These are phyloP conservation scores for Nymphaea thermarum DNA, from an alignment of 164 flowering plant genomes.

Conservation along the genomic window DNA sequence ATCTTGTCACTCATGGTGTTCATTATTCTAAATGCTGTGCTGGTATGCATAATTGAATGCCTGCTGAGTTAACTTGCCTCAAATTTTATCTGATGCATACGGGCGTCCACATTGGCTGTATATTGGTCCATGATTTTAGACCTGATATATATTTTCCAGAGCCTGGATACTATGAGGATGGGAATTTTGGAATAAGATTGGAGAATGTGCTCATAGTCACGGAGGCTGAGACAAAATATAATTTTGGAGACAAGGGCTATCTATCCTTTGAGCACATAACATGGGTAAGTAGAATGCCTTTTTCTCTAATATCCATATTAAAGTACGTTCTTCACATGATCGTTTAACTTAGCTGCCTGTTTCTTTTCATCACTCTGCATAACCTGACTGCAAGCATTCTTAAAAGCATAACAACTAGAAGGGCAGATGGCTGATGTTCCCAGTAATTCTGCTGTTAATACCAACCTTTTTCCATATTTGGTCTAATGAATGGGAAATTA, in stretches of 20 bases:
- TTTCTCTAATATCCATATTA: too few relatives aligned
- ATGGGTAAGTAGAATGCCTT: constrained; percentile 47
- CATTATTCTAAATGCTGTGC: background rate
- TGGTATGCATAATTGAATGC: background rate
- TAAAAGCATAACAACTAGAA: too few relatives aligned
- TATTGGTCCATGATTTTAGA: background rate
- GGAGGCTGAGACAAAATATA: constrained; percentile 79
- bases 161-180: constrained; percentile 99
- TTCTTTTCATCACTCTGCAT: too few relatives aligned
- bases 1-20: too few relatives aligned
- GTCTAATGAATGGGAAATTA: too few relatives aligned
- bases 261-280: constrained; percentile 91
- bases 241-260: constrained; percentile 90
- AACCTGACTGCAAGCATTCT: too few relatives aligned
- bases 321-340: too few relatives aligned
- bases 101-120: background rate
- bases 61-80: background rate
- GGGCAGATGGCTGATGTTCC: too few relatives aligned
- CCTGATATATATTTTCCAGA: constrained; percentile 32
- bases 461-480: too few relatives aligned
- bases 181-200: constrained; percentile 87
- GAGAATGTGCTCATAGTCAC: constrained; percentile 90
- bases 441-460: too few relatives aligned
- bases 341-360: too few relatives aligned
- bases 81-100: background rate